phyloP scores from a whole-genome alignment of 495 filamentous ascomycete species.

The Penicilliopsis zonata region DNA sequence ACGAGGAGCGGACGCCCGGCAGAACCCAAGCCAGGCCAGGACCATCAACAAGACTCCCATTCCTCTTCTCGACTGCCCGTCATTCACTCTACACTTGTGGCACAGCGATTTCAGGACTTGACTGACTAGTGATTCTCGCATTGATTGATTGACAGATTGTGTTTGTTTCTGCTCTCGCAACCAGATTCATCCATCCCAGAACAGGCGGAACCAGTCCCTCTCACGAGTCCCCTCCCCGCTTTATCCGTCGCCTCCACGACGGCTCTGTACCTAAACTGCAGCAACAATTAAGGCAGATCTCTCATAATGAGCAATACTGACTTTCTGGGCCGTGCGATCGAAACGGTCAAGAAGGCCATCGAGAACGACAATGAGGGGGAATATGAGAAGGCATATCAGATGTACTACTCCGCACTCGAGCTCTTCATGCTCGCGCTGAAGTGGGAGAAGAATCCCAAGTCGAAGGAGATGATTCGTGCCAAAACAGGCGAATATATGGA shows the following conservation, averaged over 20 bases:
- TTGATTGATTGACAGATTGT: no score
- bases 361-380: conserved; percentile 90
- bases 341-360: conserved; percentile 92
- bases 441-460: conserved; percentile 95
- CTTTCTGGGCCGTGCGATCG: conserved; percentile 91
- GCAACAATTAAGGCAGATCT: background rate
- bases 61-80: no score
- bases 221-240: conserved; percentile 12
- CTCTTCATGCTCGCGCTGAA: conserved; percentile 94
- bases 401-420: conserved; percentile 88
- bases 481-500: conserved; percentile 97
- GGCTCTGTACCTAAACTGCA: conserved; percentile 4
- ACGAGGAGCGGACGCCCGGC: conserved; percentile 4
- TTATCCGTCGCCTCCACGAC: conserved; percentile 12
- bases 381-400: conserved; percentile 91
- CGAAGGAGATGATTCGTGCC: conserved; percentile 90
- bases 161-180: no score
- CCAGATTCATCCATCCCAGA: no score
- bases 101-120: no score
- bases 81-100: no score
- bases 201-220: conserved; percentile 4
- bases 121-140: no score
- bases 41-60: background rate
- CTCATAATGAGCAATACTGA: conserved; percentile 86
- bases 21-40: conserved; percentile 3